phyloP scores from a whole-genome alignment of 345 rosid genomes.

The Arabidopsis thaliana region TAIR10.1 NC_003076.8:21359001-21359500 shows the following conservation, averaged over 20 bases:
- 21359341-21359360: not conserved
- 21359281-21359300: constrained; percentile 8
- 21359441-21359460: constrained; percentile 38
- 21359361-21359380: constrained; percentile 28
- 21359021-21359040: not conserved
- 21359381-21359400: constrained; percentile 11
- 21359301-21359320: constrained; percentile 40
- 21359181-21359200: constrained; percentile 18
- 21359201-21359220: constrained; percentile 17
- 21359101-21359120: not conserved
- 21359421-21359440: constrained; percentile 51
- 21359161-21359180: constrained; percentile 4
- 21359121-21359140: not conserved
- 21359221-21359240: constrained; percentile 33
- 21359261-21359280: constrained; percentile 1
- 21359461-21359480: constrained; percentile 43
- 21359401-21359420: constrained; percentile 1
- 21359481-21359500: constrained; percentile 50
- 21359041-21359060: not conserved
- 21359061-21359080: not conserved
- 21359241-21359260: constrained; percentile 12
- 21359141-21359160: constrained; percentile 3
- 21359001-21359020: not conserved
- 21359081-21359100: too few species aligned
- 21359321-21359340: constrained; percentile 34